These are phyloP conservation scores for Epicoccum nigrum DNA, from an alignment of 2,329 filamentous ascomycete species.

Conservation along the genomic window DNA sequence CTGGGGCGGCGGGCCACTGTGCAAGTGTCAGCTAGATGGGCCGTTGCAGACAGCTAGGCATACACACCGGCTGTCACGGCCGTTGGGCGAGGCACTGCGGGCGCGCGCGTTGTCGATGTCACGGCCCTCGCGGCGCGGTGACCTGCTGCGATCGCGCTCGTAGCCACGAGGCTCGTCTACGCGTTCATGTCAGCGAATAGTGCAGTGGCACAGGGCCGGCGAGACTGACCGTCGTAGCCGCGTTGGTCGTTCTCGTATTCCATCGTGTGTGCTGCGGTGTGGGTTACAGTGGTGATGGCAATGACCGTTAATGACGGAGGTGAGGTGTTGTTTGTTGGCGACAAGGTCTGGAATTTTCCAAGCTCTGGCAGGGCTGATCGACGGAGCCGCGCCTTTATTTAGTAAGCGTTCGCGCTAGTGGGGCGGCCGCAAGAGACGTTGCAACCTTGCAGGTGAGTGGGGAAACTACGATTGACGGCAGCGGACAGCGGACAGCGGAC, in stretches of 20 bases:
- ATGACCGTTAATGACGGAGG: constrained; percentile 16
- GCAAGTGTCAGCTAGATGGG: constrained; percentile 21
- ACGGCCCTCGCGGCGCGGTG: constrained; percentile 61
- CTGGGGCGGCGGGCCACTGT: constrained; percentile 56
- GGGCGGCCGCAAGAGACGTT: constrained; percentile 21
- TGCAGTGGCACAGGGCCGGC: constrained; percentile 12
- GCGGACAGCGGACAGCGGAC: too few relatives aligned
- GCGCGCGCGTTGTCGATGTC: constrained; percentile 62
- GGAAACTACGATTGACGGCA: constrained; percentile 11
- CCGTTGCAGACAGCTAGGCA: not conserved
- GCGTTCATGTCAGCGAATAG: constrained; percentile 30
- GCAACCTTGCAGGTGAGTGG: constrained; percentile 31
- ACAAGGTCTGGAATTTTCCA: constrained; percentile 37
- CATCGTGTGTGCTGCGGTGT: constrained; percentile 55
- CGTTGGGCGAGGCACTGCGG: constrained; percentile 69
- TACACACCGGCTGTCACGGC: constrained; percentile 54
- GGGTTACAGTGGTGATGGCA: constrained; percentile 26
- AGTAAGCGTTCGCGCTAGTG: constrained; percentile 39
- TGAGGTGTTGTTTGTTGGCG: constrained; percentile 31
- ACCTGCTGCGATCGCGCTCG: constrained; percentile 70
- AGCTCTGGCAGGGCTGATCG: constrained; percentile 38
- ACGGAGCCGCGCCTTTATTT: constrained; percentile 37
- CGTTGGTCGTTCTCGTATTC: constrained; percentile 71
- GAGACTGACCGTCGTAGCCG: constrained; percentile 67
- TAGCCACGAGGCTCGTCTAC: constrained; percentile 65